These are phyloP conservation scores for Syncephalastrum racemosum DNA, from an alignment of 371 early-diverging fungal species.

Conservation along the genomic window DNA sequence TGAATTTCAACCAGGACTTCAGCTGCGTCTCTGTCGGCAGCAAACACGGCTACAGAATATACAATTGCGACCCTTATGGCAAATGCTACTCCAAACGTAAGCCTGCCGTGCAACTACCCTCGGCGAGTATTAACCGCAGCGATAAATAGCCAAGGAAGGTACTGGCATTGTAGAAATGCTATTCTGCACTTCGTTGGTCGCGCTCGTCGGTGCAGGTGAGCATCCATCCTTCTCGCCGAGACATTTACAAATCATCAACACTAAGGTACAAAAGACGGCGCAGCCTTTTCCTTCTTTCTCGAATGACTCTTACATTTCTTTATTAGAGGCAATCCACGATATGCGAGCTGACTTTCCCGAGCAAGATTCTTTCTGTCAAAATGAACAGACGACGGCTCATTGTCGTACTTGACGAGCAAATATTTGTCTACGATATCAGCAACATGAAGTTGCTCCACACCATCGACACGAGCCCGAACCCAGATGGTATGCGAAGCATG, in stretches of 20 bases:
- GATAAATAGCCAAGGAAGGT: slow-evolving; percentile 69
- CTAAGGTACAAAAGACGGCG: slow-evolving; percentile 66
- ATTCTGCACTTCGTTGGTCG: slow-evolving; percentile 94
- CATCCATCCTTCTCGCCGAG: slow-evolving; percentile 88
- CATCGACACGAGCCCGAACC: slow-evolving; percentile 92
- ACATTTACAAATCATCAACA: slow-evolving; percentile 91
- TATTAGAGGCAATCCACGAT: slow-evolving; percentile 88
- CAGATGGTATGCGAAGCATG: slow-evolving; percentile 59
- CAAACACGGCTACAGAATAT: slow-evolving; percentile 84
- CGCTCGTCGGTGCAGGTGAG: slow-evolving; percentile 93
- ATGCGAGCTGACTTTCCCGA: slow-evolving; percentile 93
- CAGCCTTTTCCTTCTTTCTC: not conserved
- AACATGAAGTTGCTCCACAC: slow-evolving; percentile 96
- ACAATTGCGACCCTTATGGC: slow-evolving; percentile 94
- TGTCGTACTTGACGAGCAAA: slow-evolving; percentile 91
- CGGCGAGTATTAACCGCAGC: not conserved
- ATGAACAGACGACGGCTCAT: slow-evolving; percentile 91
- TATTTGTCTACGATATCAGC: slow-evolving; percentile 90
- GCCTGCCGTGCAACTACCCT: slow-evolving; percentile 4
- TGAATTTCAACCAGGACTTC: slow-evolving; percentile 94
- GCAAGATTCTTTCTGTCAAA: slow-evolving; percentile 90
- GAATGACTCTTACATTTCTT: not conserved
- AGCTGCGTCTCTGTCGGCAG: slow-evolving; percentile 90
- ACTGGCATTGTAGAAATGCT: slow-evolving; percentile 96
- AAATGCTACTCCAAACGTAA: slow-evolving; percentile 83